Evolutionary conservation across 495 filamentous ascomycete species (phyloP).

Genomic region (Xylaria flabelliformis): DNA sequence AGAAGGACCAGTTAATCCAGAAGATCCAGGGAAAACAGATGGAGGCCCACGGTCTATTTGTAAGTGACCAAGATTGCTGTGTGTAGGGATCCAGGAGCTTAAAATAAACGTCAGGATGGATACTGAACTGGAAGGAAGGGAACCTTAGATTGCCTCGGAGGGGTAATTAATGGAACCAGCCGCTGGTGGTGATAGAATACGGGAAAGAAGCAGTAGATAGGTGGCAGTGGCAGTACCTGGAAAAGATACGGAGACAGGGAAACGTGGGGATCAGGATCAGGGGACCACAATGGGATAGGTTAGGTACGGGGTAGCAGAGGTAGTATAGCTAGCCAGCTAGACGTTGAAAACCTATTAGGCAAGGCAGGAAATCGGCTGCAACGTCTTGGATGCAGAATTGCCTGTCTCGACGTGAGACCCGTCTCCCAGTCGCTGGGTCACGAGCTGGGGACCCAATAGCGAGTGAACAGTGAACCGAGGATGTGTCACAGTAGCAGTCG

Average conservation of each 20-base stretch:
- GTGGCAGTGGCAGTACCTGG: constrained; percentile 12
- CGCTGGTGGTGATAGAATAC: constrained; percentile 8
- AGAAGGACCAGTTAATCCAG: constrained; percentile 15
- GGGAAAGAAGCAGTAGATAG: constrained; percentile 16
- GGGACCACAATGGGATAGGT: constrained; percentile 25
- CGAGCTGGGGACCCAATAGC: constrained; percentile 7
- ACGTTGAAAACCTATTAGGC: constrained; percentile 15
- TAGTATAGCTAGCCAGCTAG: not conserved
- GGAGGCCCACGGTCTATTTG: constrained; percentile 13
- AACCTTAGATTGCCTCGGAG: constrained; percentile 7
- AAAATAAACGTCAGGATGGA: constrained; percentile 13
- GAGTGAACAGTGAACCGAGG: constrained; percentile 4
- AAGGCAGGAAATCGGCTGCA: constrained; percentile 29
- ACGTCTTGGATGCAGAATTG: constrained; percentile 23
- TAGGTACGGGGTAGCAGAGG: constrained; percentile 14
- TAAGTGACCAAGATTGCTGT: constrained; percentile 7
- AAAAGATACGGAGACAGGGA: constrained; percentile 9
- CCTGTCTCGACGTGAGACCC: constrained; percentile 20
- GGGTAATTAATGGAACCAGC: constrained; percentile 19
- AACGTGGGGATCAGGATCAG: constrained; percentile 27
- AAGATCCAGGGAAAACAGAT: constrained; percentile 15
- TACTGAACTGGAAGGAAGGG: not conserved
- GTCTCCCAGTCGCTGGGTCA: constrained; percentile 24
- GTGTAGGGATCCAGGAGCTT: constrained; percentile 18
- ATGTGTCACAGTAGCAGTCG: constrained; percentile 17